Base-by-base conservation (phyloP, 768 basidiomycete species). In the Russula emetica region DNA sequence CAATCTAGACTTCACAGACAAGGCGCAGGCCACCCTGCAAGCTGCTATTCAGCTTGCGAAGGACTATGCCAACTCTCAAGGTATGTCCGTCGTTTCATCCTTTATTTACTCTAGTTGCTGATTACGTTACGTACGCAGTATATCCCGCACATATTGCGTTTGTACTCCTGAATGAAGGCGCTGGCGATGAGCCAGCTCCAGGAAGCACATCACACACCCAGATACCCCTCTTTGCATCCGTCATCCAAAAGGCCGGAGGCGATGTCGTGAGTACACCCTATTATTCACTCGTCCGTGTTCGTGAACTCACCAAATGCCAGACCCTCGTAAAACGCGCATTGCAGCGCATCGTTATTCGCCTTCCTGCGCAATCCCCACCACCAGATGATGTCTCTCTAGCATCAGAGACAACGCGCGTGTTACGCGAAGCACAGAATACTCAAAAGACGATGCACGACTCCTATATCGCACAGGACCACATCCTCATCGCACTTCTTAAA, bases 401-500 rank as follows among this genome's bases (percentile, higher is more conserved):
- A 34, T 76, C 82, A 2, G 76, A 82, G 10, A 70, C 82, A 5
- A 70, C 82, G 63, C 84, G 86, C 70, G 81, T 92, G 49, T 75
- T 96, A 36, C 82, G 85, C 13, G 88, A 90, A 65, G 92, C 93
- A 0, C 86, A 89, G 65, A 81, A 78, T 14, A 75, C 90, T 28
- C 88, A 89, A 71, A 93, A 92, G 78, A 87, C 79, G 6, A 89
- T 88, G 87, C 87, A 89, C 71, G 94, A 95, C 73, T 87, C 87
- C 1, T 97, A 92, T 74, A 88, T 98, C 63, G 94, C 94, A 0
- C 90, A 95, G 74, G 94, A 98, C 66, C 94, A 97, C 72, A 75
- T 98, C 55, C 80, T 98, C 30, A 85, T 94, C 28, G 93, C 92
- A 0, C 83, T 98, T 55, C 70, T 93, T 68, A 86, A 91, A 67